Evolutionary conservation across 768 basidiomycete species (phyloP), one percentile per base, ranked within the genome.

Genomic region (Dendrothele bispora): DNA sequence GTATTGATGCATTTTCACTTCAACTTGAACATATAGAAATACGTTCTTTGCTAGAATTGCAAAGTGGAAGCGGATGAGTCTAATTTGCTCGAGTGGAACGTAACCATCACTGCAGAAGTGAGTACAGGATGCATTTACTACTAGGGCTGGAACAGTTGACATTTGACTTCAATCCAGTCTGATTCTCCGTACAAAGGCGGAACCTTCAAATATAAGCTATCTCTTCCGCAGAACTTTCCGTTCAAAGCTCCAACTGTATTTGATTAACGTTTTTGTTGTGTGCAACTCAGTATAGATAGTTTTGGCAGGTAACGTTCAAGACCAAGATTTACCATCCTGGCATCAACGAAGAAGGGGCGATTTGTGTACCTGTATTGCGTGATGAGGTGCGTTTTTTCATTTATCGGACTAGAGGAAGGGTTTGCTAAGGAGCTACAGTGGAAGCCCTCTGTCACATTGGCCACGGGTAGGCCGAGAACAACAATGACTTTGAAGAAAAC

Each of bases 251-350:
- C 91, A 29, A 74, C 76, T 48, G 89, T 91, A 67, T 56, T 73
- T 34, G 15, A 11, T 17, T 10, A 12, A 12, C 10, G 3, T 52
- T 36, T 11, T 25, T 46, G 10, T 21, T 41, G 37, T 10, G 24
- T 17, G 3, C 14, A 12, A 18, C 2, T 18, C 24, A 29, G 8
- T 17, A 14, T 21, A 22, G 12, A 51, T 27, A 34, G 34, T 35
- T 21, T 46, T 32, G 55, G 57, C 59, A 92, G 90, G 88, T 93
- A 34, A 82, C 79, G 29, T 92, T 93, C 65, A 81, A 73, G 32
- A 93, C 91, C 46, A 91, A 84, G 76, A 86, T 93, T 38, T 93
- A 93, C 61, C 91, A 93, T 64, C 91, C 91, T 22, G 91, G 91
- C 29, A 88, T 93, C 63, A 91, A 93, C 53, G 91, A 92, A 48